These are phyloP conservation scores for Fragilariopsis cylindrus DNA, from an alignment of 108 stramenopile genomes.

Conservation along the genomic window DNA sequence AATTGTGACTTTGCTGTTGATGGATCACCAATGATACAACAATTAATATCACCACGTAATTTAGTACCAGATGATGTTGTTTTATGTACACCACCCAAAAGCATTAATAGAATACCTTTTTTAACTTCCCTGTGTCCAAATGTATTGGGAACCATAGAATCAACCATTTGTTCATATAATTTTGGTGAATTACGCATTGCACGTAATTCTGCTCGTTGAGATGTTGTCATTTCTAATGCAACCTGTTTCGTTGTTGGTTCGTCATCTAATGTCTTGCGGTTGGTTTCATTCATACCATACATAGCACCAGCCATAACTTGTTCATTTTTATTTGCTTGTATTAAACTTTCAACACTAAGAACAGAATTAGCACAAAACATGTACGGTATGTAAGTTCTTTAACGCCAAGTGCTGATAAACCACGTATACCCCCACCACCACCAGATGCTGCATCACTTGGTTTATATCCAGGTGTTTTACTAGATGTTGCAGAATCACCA, in stretches of 20 bases:
- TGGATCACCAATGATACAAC: slow-evolving; percentile 97
- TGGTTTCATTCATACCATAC: slow-evolving; percentile 23
- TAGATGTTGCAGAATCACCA: slow-evolving; percentile 73
- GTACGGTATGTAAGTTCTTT: slow-evolving; percentile 95
- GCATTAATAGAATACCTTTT: slow-evolving; percentile 94
- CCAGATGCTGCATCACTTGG: slow-evolving; percentile 60
- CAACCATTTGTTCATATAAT: slow-evolving; percentile 81
- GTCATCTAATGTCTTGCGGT: slow-evolving; percentile 24
- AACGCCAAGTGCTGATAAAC: slow-evolving; percentile 90
- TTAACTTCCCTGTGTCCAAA: slow-evolving; percentile 97
- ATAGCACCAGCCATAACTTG: slow-evolving; percentile 46
- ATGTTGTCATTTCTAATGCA: slow-evolving; percentile 83
- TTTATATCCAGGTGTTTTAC: slow-evolving; percentile 16
- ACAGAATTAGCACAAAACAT: slow-evolving; percentile 93
- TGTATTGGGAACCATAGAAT: slow-evolving; percentile 91
- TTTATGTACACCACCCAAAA: slow-evolving; percentile 98
- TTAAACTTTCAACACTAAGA: slow-evolving; percentile 61
- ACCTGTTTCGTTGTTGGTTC: slow-evolving; percentile 80
- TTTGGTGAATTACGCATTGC: slow-evolving; percentile 68
- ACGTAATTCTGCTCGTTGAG: slow-evolving; percentile 86
- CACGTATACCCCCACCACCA: slow-evolving; percentile 88
- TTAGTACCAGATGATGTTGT: slow-evolving; percentile 94
- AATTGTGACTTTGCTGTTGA: slow-evolving; percentile 99
- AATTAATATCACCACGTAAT: slow-evolving; percentile 97
- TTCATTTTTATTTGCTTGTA: slow-evolving; percentile 35